Conservation (phyloP, 225 moss, liverwort and hornwort genomes). For the Physcomitrium patens region DNA sequence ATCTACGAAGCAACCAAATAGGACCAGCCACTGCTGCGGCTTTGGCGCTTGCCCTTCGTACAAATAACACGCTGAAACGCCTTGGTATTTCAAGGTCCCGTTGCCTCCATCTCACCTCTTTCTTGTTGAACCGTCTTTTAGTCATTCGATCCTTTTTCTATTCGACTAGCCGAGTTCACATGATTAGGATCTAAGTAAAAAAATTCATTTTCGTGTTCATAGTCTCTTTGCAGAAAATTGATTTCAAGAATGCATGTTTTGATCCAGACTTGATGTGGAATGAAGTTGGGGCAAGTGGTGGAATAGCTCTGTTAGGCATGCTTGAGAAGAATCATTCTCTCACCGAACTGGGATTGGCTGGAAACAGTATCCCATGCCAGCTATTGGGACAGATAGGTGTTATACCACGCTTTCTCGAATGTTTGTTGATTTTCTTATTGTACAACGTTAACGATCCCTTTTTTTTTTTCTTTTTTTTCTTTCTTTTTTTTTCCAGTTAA, state of each 20-base stretch:
- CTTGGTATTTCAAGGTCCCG: constrained; percentile 66
- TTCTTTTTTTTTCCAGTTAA: neutral
- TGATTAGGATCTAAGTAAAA: neutral
- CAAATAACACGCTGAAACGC: constrained; percentile 46
- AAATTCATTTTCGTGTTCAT: neutral
- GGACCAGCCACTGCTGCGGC: constrained; percentile 59
- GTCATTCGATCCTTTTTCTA: neutral
- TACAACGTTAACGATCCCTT: neutral
- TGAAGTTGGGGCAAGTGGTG: constrained; percentile 59
- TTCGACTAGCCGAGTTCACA: neutral
- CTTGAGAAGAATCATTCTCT: constrained; percentile 54
- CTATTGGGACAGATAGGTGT: constrained; percentile 52
- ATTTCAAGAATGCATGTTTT: constrained; percentile 15
- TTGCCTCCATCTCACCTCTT: constrained; percentile 34
- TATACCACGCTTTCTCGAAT: neutral
- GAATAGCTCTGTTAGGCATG: constrained; percentile 52
- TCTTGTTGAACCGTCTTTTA: neutral
- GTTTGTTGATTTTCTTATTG: neutral
- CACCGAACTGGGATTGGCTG: constrained; percentile 49
- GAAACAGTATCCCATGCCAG: constrained; percentile 53
- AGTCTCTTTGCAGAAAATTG: neutral
- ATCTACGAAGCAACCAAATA: constrained; percentile 53
- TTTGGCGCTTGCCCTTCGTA: constrained; percentile 58
- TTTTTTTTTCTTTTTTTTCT: no score
- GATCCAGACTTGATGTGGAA: constrained; percentile 60